Evolutionary conservation across 2,329 filamentous ascomycete species (phyloP), one percentile per base, ranked within the genome.

Genomic region (Thielaviopsis musarum): DNA sequence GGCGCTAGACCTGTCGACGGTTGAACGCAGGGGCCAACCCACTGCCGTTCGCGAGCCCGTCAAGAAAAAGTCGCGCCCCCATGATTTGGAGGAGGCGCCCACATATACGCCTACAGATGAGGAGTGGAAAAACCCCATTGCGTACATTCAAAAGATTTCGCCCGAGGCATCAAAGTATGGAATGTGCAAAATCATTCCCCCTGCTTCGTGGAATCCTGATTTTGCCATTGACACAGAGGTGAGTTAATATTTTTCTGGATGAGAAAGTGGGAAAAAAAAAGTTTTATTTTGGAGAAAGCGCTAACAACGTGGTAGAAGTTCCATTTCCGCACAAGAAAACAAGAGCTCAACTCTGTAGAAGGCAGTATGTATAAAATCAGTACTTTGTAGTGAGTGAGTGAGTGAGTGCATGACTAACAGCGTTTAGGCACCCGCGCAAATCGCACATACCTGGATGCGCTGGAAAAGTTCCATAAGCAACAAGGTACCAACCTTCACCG

Each of bases 211-310:
- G 93, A 91, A 94, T 67, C 93, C 93, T 7, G 79, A 89, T 17
- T 97, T 98, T 70, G 91, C 91, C 52, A 94, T 98, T 67, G 90
- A 98, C 69, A 97, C 91, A 22, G 90, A 96, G 83, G 91, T 96
- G 65, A 53, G 70, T 28, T 28, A 13, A n/a, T 17, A 15, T 38
- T 15, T 21, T 5, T 7, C 22, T n/a, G 12, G 5, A 7, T 1
- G 5, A 48, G 22, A 45, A 51, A 6, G 41, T 19, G 52, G 41
- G 10, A n/a, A 15, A 48, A 28, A 28, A 13, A 28, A 15, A 13
- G 15, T 56, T 34, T 59, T 30, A 45, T 26, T 57, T 15, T 22
- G 15, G n/a, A 48, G 15, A 64, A 48, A 60, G 45, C 65, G 68
- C 62, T 63, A 57, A 66, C 60, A 49, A 13, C 22, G 24, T 17